Evolutionary conservation across 139 green algal genomes (phyloP).

Genomic region (Chlamydomonas urium): DNA sequence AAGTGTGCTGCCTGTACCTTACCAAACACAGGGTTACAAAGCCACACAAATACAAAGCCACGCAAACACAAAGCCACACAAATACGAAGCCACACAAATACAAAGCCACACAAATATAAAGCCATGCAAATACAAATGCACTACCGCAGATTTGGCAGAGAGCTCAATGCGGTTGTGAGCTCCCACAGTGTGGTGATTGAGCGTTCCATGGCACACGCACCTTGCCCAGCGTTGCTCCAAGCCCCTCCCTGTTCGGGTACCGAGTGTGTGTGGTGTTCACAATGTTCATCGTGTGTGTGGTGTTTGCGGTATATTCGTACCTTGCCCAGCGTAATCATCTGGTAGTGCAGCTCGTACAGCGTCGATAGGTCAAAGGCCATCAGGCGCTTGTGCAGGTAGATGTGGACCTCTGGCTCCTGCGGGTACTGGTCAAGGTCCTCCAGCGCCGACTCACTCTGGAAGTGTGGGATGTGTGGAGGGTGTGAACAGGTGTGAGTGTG

Average conservation of each 20-base stretch:
- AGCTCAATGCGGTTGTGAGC: not conserved
- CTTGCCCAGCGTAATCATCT: slow-evolving; percentile 89
- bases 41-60: too few relatives aligned
- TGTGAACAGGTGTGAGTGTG: too few relatives aligned
- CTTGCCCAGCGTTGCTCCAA: not conserved
- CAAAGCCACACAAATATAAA: too few relatives aligned
- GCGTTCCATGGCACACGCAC: too few relatives aligned
- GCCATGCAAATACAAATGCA: too few relatives aligned
- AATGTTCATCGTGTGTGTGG: not conserved
- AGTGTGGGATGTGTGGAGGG: too few relatives aligned
- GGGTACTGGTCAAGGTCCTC: slow-evolving; percentile 17
- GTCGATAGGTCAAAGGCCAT: slow-evolving; percentile 52
- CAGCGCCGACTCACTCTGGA: slow-evolving; percentile 20
- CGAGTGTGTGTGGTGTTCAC: not conserved
- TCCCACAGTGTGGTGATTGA: not conserved
- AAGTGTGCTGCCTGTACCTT: too few relatives aligned
- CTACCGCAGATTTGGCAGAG: not conserved
- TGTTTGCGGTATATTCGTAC: slow-evolving; percentile 25
- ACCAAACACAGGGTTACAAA: too few relatives aligned
- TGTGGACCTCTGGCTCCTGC: slow-evolving; percentile 12
- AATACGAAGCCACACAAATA: too few relatives aligned
- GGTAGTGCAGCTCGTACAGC: slow-evolving; percentile 93
- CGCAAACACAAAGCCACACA: too few relatives aligned
- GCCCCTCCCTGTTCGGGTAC: not conserved
- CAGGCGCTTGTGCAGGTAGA: slow-evolving; percentile 43